Base-by-base conservation (phyloP, 768 basidiomycete genomes). In the Mycena alexandri region DNA sequence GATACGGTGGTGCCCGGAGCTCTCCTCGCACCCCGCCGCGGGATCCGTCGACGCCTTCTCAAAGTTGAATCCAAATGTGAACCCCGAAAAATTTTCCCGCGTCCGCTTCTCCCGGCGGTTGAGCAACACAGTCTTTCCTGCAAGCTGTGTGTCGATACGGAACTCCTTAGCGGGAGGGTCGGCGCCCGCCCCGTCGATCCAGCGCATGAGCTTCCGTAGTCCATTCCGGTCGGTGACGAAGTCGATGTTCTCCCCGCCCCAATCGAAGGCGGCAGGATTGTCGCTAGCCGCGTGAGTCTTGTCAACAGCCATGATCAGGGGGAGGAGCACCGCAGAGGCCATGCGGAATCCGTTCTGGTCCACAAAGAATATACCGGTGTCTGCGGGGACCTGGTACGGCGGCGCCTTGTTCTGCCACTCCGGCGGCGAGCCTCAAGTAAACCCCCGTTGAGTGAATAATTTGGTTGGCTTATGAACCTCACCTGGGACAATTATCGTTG, bases 81-180 rank as follows among this genome's bases (percentile, higher is more conserved):
- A 76, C 16, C 83, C 84, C 52, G 67, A 75, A 66, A 79, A 79
- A 7, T 72, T 56, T 52, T 83, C 82, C 21, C 74, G 65, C n/a
- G 77, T 73, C 13, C 76, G 63, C 66, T 77, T 75, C 65, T 84
- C 85, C 86, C 90, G 90, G 1, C 92, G 80, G 61, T 86, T 88
- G 71, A 93, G 78, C 29, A 94, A 71, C 17, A 91, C 78, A 0
- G 92, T 93, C 61, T 79, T 81, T 24, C 91, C 90, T 0, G 82
- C 84, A 19, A 92, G 79, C 73, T 93, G 87, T 5, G 88, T 67
- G 62, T 94, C 91, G 68, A 94, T 91, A 21, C 93, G 81, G 72
- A 93, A 94, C 60, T 87, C 84, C 12, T 75, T 78, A 0, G 74
- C 76, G 5, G 85, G 65, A 63, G 87, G 85, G n/a, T 87, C 78